Evolutionary conservation across 495 filamentous ascomycete genomes (phyloP), one percentile per base, ranked within the genome.

Genomic region (Aspergillus kassunensis): DNA sequence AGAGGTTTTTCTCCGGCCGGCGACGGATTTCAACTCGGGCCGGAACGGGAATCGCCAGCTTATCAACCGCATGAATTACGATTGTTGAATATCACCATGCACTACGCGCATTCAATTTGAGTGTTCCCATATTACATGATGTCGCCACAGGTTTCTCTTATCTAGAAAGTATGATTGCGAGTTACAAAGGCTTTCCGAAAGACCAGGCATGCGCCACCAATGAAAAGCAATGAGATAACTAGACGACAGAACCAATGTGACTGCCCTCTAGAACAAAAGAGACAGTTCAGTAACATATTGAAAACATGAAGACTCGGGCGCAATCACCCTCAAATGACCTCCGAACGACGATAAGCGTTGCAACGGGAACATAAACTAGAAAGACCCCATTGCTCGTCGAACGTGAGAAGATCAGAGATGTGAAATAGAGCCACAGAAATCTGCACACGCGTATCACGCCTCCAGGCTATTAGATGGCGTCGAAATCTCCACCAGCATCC

Each of bases 401-500:
- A 56, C 51, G 46, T 36, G 54, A 10, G 36, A 12, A 36, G 39
- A 27, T 37, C 11, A 27, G 43, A 40, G 19, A 44, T 36, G 37
- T 29, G 44, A 54, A 37, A 43, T 36, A 46, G 40, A 40, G 48
- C n/a, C 23, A 52, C 9, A 37, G 18, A 23, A 29, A 29, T 48
- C 33, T 40, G 33, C 44, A 48, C 53, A 50, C 23, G 54, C 43
- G 21, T 49, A 49, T 20, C 34, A 37, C 16, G 36, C 40, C 29
- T 27, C 40, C 9, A 20, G 29, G n/a, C 45, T 31, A 46, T 84
- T 87, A 97, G 80, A 98, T 90, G 56, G 90, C 92, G 69, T 97
- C 95, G 68, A 96, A 97, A 63, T 96, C 95, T 33, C 91, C 93
- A 45, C 90, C 90, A 44, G 91, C 89, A 77, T 97, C 93, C 62